Conservation (phyloP, 1,139 yeast species). For the Candida frijolesensis region DNA sequence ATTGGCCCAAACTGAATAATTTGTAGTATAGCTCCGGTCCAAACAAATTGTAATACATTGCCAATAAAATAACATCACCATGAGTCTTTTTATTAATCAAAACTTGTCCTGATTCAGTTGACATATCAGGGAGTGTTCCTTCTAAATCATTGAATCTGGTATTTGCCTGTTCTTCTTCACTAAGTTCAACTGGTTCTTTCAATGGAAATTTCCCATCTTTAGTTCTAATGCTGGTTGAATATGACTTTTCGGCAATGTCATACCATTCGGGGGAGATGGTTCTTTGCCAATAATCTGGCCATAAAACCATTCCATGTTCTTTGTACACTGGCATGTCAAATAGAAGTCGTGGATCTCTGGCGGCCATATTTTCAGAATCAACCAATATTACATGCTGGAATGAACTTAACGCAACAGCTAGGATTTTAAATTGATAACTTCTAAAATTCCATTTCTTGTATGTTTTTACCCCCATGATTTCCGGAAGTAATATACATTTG, state of each 20-base stretch:
- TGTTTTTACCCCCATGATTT: slow-evolving; percentile 34
- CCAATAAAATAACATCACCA: slow-evolving; percentile 49
- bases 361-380: slow-evolving; percentile 44
- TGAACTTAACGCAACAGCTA: slow-evolving; percentile 40
- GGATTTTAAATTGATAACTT: slow-evolving; percentile 43
- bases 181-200: slow-evolving; percentile 7
- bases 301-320: slow-evolving; percentile 61
- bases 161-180: slow-evolving; percentile 16
- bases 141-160: slow-evolving; percentile 49
- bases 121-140: slow-evolving; percentile 58
- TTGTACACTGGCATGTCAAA: slow-evolving; percentile 57
- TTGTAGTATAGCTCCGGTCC: slow-evolving; percentile 61
- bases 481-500: slow-evolving; percentile 35
- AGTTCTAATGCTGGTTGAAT: slow-evolving; percentile 23
- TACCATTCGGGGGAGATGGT: slow-evolving; percentile 69
- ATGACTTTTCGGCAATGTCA: slow-evolving; percentile 56
- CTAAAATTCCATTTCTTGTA: slow-evolving; percentile 35
- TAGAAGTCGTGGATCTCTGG: slow-evolving; percentile 40
- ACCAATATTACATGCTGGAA: slow-evolving; percentile 43
- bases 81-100: slow-evolving; percentile 57
- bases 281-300: slow-evolving; percentile 87
- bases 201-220: slow-evolving; percentile 25
- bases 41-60: slow-evolving; percentile 56
- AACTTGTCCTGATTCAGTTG: slow-evolving; percentile 65
- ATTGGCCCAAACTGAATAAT: slow-evolving; percentile 57